phyloP scores from a whole-genome alignment of 495 filamentous ascomycete genomes.

The Aspergillus hancockii region DNA sequence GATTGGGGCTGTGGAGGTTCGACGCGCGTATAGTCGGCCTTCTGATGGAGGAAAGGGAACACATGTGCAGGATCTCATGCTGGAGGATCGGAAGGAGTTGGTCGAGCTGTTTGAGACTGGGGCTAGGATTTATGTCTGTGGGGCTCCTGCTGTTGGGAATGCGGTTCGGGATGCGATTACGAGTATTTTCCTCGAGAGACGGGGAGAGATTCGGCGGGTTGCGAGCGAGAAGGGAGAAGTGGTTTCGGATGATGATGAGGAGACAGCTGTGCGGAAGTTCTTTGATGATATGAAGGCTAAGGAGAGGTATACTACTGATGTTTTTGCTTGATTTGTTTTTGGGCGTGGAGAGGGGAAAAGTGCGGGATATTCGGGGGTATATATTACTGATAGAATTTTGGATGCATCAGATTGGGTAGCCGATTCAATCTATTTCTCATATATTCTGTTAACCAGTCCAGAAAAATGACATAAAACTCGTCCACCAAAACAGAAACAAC shows the following conservation, averaged over 20 bases:
- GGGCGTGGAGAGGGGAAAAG: not conserved
- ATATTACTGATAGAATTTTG: too few relatives aligned
- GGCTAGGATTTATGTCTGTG: constrained; percentile 69
- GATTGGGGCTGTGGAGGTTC: not conserved
- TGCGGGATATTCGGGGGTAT: not conserved
- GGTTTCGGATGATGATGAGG: constrained; percentile 41
- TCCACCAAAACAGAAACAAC: not conserved
- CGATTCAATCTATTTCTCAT: not conserved
- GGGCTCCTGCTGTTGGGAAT: constrained; percentile 60
- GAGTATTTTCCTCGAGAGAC: constrained; percentile 45
- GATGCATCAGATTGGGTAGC: not conserved
- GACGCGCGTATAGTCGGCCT: constrained; percentile 10
- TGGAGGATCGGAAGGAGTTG: constrained; percentile 52
- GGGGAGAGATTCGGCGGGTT: constrained; percentile 40
- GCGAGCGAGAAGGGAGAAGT: constrained; percentile 29
- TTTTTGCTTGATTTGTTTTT: constrained; percentile 51
- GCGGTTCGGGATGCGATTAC: constrained; percentile 56
- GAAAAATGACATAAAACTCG: not conserved
- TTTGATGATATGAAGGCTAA: constrained; percentile 54
- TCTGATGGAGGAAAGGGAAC: constrained; percentile 32
- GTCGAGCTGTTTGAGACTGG: constrained; percentile 56
- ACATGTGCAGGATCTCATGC: constrained; percentile 67
- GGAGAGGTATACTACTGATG: constrained; percentile 67
- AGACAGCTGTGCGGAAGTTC: constrained; percentile 53
- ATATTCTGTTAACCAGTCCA: not conserved